phyloP scores from a whole-genome alignment of 306 rosid genomes.

The Cucurbita pepo region DNA sequence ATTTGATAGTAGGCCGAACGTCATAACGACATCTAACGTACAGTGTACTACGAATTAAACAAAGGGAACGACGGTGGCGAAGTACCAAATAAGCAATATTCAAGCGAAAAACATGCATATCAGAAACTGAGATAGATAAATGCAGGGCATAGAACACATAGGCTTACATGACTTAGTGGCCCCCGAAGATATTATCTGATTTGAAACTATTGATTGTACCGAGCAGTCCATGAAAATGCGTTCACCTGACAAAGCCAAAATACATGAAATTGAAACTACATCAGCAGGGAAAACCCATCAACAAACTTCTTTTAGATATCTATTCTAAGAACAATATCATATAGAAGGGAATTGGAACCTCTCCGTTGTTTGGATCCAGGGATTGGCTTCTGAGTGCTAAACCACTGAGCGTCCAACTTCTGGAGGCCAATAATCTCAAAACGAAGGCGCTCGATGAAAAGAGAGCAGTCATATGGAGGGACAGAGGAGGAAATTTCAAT shows the following conservation, averaged over 20 bases:
- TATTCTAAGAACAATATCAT: not conserved
- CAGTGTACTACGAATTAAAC: not conserved
- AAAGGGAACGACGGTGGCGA: not conserved
- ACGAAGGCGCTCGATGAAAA: slow-evolving; percentile 62
- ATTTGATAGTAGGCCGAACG: not conserved
- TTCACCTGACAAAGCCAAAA: slow-evolving; percentile 45
- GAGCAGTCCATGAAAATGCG: slow-evolving; percentile 56
- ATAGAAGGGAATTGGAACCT: slow-evolving; percentile 24
- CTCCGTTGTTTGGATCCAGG: slow-evolving; percentile 70
- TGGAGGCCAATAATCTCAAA: slow-evolving; percentile 76
- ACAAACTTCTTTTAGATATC: not conserved
- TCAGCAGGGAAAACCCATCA: not conserved
- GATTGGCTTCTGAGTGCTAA: slow-evolving; percentile 62
- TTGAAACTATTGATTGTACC: slow-evolving; percentile 45
- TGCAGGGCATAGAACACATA: not conserved
- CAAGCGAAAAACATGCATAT: not conserved
- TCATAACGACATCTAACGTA: not conserved
- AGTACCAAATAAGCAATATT: not conserved
- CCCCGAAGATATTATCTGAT: slow-evolving; percentile 63
- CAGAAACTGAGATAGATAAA: not conserved
- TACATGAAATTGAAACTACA: not conserved
- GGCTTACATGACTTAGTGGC: slow-evolving; percentile 67
- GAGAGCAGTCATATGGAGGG: slow-evolving; percentile 20
- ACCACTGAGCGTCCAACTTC: slow-evolving; percentile 87
- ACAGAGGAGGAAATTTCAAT: slow-evolving; percentile 41